Evolutionary conservation across 495 filamentous ascomycete species (phyloP).

Genomic region (Choiromyces venosus): DNA sequence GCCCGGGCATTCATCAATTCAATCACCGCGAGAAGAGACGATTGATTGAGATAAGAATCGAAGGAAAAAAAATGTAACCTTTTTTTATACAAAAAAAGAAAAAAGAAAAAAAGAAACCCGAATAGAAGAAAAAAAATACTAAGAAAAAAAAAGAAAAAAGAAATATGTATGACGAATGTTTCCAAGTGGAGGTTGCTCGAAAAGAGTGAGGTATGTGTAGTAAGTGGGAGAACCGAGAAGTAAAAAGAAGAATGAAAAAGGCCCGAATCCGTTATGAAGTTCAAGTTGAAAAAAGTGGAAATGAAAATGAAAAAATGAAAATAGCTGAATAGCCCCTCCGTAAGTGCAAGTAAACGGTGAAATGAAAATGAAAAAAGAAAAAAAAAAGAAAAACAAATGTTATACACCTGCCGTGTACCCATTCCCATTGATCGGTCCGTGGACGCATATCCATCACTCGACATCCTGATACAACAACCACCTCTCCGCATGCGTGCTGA

Average conservation of each 20-base stretch:
- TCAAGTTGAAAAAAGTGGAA: constrained; percentile 6
- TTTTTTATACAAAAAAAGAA: constrained; percentile 5
- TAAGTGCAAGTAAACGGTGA: constrained; percentile 6
- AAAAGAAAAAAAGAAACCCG: constrained; percentile 9
- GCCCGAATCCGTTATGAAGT: constrained; percentile 5
- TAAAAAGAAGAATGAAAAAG: constrained; percentile 5
- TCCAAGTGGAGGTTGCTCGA: neutral
- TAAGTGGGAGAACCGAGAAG: no score
- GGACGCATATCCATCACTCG: constrained; percentile 18
- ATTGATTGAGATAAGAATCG: neutral
- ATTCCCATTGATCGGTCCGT: neutral
- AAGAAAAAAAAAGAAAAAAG: constrained; percentile 18
- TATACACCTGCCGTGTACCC: constrained; percentile 11
- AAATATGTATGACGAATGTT: neutral
- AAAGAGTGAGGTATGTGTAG: constrained; percentile 10
- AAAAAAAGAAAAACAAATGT: constrained; percentile 21
- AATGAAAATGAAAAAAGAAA: constrained; percentile 6
- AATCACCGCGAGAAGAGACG: no score
- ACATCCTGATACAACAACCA: constrained; percentile 16
- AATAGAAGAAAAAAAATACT: constrained; percentile 14
- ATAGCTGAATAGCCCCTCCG: constrained; percentile 12
- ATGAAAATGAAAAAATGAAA: neutral
- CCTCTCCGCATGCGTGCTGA: constrained; percentile 18
- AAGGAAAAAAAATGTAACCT: neutral
- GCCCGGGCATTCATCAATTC: neutral